Conservation (phyloP, 75 land plant species). For the Sequoiadendron giganteum region DNA sequence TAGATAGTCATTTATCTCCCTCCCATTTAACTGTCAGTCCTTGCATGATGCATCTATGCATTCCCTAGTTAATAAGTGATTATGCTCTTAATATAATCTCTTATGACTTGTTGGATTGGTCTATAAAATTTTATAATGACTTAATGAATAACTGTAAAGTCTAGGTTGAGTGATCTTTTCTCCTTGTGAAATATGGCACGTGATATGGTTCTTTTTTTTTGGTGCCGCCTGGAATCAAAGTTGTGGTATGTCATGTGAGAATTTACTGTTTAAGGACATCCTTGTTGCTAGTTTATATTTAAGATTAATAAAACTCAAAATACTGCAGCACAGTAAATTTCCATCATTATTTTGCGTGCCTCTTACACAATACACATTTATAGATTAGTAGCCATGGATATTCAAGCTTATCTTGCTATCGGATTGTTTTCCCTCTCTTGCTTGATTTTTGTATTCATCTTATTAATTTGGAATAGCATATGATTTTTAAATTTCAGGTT, state of each 20-base stretch:
- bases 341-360: background rate
- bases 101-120: background rate
- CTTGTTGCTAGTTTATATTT: background rate
- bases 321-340: too few species aligned
- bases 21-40: background rate
- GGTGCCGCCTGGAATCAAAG: background rate
- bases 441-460: background rate
- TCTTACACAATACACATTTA: background rate
- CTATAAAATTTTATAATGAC: too few species aligned
- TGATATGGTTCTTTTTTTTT: too few species aligned
- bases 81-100: too few species aligned
- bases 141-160: too few species aligned
- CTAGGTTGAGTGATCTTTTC: background rate
- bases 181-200: background rate
- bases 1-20: background rate
- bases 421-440: background rate
- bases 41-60: background rate
- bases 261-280: background rate
- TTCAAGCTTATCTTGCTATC: background rate
- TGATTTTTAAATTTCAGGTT: conserved; percentile 19
- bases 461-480: background rate
- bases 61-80: background rate
- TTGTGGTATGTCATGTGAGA: background rate
- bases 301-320: too few species aligned
- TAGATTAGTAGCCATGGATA: background rate